phyloP scores from a whole-genome alignment of 352 stramenopile genomes.

The Phytopythium ostracodes region DNA sequence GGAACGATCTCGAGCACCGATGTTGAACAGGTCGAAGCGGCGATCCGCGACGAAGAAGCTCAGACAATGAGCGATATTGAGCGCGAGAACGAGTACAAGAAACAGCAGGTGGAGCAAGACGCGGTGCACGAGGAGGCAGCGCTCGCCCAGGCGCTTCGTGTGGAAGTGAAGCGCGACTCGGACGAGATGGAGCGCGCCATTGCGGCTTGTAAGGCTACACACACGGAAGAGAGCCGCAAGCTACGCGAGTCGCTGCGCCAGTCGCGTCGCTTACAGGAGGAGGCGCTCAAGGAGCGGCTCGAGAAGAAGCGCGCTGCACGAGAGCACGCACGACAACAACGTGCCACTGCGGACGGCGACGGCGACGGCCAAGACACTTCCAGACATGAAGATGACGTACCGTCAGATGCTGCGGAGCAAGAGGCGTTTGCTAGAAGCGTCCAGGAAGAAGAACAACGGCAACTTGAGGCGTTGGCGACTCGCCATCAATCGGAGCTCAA shows the following conservation, averaged over 20 bases:
- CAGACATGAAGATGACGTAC: not conserved
- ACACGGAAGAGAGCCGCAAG: constrained; percentile 24
- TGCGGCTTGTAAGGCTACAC: constrained; percentile 19
- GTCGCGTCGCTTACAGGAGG: constrained; percentile 33
- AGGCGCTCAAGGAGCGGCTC: constrained; percentile 34
- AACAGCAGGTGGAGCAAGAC: constrained; percentile 8
- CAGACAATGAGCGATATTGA: constrained; percentile 30
- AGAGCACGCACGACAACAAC: not conserved
- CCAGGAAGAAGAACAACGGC: constrained; percentile 9
- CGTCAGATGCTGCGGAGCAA: not conserved
- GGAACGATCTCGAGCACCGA: constrained; percentile 5
- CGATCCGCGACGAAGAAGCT: constrained; percentile 24
- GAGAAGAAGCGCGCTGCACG: constrained; percentile 22
- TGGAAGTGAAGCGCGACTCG: constrained; percentile 7
- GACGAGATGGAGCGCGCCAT: constrained; percentile 29
- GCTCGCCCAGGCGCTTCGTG: constrained; percentile 13
- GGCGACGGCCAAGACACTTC: not conserved
- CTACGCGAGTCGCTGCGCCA: constrained; percentile 23
- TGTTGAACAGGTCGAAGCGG: constrained; percentile 4
- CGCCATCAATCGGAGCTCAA: constrained; percentile 6
- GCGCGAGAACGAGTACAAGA: constrained; percentile 13
- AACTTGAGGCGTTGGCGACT: constrained; percentile 17
- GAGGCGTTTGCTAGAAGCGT: constrained; percentile 6
- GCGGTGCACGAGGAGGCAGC: constrained; percentile 17
- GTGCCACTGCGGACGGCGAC: too few relatives aligned